Percentiles rank a stretch among this genome's conserved stretches.
Conservation (phyloP, 768 basidiomycete species). For the Royoungia palumana region DNA sequence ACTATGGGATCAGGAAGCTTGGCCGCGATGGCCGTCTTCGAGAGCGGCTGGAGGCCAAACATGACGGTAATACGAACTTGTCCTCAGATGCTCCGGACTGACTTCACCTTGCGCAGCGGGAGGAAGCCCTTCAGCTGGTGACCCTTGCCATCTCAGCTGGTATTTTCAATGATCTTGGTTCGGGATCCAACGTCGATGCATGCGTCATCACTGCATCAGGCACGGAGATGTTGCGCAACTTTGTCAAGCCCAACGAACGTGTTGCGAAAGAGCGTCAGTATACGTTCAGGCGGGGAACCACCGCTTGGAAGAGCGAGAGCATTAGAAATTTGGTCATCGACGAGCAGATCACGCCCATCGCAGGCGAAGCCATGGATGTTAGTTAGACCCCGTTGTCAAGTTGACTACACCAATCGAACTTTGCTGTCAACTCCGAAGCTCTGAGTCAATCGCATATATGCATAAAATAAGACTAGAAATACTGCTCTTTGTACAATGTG, state of each 20-base stretch:
- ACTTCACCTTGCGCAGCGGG: conserved; percentile 47
- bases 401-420: conserved; percentile 4
- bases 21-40: conserved; percentile 98
- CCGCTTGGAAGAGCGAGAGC: conserved; percentile 81
- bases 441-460: neutral
- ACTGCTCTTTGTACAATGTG: conserved; percentile 18
- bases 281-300: conserved; percentile 81
- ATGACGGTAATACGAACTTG: conserved; percentile 58
- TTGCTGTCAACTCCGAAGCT: neutral
- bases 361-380: conserved; percentile 78
- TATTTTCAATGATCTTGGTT: conserved; percentile 99
- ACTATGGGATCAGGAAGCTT: conserved; percentile 97
- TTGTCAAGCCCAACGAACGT: conserved; percentile 86
- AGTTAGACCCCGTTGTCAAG: conserved; percentile 41
- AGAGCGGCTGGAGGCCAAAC: conserved; percentile 76
- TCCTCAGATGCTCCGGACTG: neutral
- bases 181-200: conserved; percentile 97
- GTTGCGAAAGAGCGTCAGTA: conserved; percentile 69
- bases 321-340: conserved; percentile 68
- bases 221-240: conserved; percentile 93
- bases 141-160: conserved; percentile 87
- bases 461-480: conserved; percentile 15
- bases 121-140: conserved; percentile 79
- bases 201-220: conserved; percentile 85
- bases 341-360: conserved; percentile 60